Conservation (phyloP, 176 grass and related monocot genomes). For the Poa annua region DNA sequence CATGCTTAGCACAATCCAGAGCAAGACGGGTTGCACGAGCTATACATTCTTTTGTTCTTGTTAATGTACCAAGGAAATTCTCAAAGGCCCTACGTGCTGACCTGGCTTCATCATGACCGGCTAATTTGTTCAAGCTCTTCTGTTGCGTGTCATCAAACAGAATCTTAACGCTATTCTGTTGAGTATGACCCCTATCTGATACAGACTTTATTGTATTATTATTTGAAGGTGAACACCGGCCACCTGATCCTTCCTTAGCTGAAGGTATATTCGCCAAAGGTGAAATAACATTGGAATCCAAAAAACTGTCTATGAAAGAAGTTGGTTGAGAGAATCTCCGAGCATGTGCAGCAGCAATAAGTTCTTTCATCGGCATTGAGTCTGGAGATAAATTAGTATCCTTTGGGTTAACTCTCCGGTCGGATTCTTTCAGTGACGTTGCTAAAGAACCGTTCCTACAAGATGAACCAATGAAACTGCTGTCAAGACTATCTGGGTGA, state of each 20-base stretch:
- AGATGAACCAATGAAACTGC: constrained; percentile 45
- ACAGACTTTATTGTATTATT: constrained; percentile 45
- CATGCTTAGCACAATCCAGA: constrained; percentile 93
- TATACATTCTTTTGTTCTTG: constrained; percentile 96
- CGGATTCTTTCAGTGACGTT: constrained; percentile 41
- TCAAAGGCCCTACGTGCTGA: constrained; percentile 75
- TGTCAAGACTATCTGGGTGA: constrained; percentile 24
- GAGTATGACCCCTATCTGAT: constrained; percentile 53
- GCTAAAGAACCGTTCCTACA: constrained; percentile 66
- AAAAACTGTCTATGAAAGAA: constrained; percentile 64
- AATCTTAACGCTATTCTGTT: constrained; percentile 50
- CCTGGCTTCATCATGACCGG: constrained; percentile 60
- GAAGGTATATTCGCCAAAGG: constrained; percentile 50
- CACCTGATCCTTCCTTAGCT: constrained; percentile 60
- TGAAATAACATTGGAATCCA: constrained; percentile 55
- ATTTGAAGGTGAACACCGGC: constrained; percentile 64
- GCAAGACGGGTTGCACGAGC: constrained; percentile 89
- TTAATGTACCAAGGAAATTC: constrained; percentile 75
- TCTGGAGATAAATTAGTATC: constrained; percentile 65
- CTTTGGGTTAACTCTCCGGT: constrained; percentile 41
- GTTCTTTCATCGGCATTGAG: constrained; percentile 62
- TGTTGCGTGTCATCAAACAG: constrained; percentile 49
- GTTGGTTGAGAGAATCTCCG: constrained; percentile 56
- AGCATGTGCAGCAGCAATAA: constrained; percentile 72
- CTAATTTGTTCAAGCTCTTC: constrained; percentile 51